phyloP scores from a whole-genome alignment of 305 asterid species.

The Solanum hybrid region DNA sequence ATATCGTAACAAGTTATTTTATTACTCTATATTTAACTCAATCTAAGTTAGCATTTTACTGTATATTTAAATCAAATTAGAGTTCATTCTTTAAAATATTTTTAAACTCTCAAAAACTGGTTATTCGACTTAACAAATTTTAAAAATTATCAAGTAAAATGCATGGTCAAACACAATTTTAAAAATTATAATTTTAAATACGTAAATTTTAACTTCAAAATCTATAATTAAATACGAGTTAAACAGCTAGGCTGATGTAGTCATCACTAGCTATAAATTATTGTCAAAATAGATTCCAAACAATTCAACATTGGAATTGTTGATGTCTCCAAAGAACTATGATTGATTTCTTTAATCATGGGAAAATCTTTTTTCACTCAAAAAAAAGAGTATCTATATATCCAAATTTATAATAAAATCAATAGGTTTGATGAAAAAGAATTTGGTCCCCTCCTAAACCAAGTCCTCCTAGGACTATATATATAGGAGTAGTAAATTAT shows the following conservation, averaged over 20 bases:
- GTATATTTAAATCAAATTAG: background rate
- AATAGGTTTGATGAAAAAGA: background rate
- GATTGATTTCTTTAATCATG: background rate
- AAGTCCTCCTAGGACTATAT: background rate
- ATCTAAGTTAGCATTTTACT: background rate
- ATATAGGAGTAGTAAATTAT: constrained; percentile 7
- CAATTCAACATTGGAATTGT: background rate
- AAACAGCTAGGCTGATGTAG: no score
- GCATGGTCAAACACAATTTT: background rate
- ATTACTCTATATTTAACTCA: background rate
- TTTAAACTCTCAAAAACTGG: background rate
- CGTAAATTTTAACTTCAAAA: background rate
- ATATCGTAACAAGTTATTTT: background rate
- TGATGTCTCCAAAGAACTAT: background rate
- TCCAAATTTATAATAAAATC: background rate
- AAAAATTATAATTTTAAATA: background rate
- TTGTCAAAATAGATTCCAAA: background rate
- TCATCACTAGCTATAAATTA: background rate
- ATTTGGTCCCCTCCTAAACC: background rate
- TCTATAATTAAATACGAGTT: background rate
- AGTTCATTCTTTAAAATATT: background rate
- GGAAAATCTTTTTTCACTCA: background rate
- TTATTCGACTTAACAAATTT: no score
- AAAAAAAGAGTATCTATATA: background rate
- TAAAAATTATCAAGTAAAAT: no score